Base-by-base conservation (phyloP, 2,329 filamentous ascomycete species). In the Fusarium tanahbumbuense region DNA sequence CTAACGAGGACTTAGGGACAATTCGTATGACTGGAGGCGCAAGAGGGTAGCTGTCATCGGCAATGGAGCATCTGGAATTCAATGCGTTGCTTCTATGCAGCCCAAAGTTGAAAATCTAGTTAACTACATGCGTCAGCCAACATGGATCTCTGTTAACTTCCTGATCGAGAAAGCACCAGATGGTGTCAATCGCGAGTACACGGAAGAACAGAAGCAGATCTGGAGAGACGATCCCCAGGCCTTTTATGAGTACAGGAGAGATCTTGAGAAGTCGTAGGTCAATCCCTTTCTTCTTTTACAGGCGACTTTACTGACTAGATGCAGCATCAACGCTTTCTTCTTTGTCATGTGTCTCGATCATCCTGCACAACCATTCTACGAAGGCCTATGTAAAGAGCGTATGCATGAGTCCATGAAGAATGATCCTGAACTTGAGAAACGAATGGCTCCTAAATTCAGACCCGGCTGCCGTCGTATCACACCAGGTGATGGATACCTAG, bases 341-440 rank as follows among this genome's bases (percentile, higher is more conserved):
- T 59, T 59, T 20, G 56, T 54, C 11, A 59, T 59, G 56, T 59
- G 56, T 13, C 56, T 59, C 22, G 56, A 59, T 8, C 48, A 54
- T 23, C 56, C 56, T 1, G 40, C 56, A 15, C 56, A 59, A 4
- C 48, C 56, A 11, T 54, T 46, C 11, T 59, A 54, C 11, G 48
- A 59, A 45, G 56, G 56, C 7, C 11, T 59, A 2, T 59, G 56
- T 20, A 59, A 40, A 2, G 56, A 59, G 23, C 41, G 56, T 5
- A 59, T 59, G 56, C 48, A 59, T 23, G 56, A 41, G 8, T 55
- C 56, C 3, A 37, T 59, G 56, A 45, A 55, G 11, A 13, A 64
- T 5, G 48, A 62, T 7, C 48, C 57, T 2, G 42, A 49, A n/a
- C 60, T 64, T 0, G 50, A 37, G 1, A 48, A 32, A 6, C 52